A percentile compares a stretch with the other conserved stretches of the same genome.
phyloP scores from a whole-genome alignment of 176 grass and related monocot genomes.

The Eleusine indica region DNA sequence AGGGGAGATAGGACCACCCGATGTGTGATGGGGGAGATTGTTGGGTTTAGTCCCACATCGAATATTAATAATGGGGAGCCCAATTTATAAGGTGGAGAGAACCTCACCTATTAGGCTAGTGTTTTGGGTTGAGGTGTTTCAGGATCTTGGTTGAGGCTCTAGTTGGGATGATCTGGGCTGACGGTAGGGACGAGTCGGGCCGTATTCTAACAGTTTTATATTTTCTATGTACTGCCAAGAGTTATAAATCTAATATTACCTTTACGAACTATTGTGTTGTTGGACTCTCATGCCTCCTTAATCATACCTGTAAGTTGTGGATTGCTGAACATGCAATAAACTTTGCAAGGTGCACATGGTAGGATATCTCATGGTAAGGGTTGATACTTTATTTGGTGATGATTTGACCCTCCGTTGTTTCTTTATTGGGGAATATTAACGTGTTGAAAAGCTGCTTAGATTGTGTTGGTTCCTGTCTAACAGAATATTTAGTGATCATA shows the following conservation, averaged over 20 bases:
- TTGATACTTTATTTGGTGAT: constrained; percentile 35
- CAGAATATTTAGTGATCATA: constrained; percentile 10
- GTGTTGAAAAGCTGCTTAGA: neutral
- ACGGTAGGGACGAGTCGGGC: no score
- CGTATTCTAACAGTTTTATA: neutral
- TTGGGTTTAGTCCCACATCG: no score
- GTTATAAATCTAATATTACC: neutral
- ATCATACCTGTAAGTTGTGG: constrained; percentile 30
- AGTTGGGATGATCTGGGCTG: no score
- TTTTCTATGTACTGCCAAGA: neutral
- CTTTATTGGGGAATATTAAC: neutral
- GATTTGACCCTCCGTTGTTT: constrained; percentile 28
- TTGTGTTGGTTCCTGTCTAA: neutral
- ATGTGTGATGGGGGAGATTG: no score
- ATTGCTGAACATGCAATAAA: constrained; percentile 17
- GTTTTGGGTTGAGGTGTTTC: no score
- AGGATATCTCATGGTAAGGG: neutral
- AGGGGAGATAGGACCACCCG: no score
- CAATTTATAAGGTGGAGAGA: no score
- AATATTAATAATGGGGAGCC: no score
- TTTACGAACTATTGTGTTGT: constrained; percentile 16
- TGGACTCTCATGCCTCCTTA: constrained; percentile 1
- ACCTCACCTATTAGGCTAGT: no score
- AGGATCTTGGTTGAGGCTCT: no score
- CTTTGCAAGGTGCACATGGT: constrained; percentile 26